These are phyloP conservation scores for Gossypioides kirkii DNA, from an alignment of 345 rosid species.

Conservation along the genomic window DNA sequence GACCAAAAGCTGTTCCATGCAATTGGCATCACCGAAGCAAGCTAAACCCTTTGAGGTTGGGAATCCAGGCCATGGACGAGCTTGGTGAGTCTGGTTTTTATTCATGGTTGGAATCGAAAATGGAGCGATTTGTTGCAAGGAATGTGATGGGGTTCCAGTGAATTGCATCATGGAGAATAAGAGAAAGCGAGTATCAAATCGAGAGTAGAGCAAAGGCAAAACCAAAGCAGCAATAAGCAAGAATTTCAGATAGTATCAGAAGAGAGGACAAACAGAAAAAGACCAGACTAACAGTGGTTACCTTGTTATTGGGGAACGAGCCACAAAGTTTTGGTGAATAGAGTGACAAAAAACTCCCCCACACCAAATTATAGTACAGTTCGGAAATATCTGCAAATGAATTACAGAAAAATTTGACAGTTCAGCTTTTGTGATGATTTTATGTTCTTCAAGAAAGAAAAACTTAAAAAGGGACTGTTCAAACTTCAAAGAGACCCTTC, in stretches of 20 bases:
- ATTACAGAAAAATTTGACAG: conserved; percentile 34
- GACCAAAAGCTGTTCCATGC: conserved; percentile 85
- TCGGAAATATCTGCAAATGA: conserved; percentile 35
- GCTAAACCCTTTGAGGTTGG: conserved; percentile 44
- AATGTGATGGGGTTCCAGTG: conserved; percentile 49
- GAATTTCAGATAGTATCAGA: conserved; percentile 25
- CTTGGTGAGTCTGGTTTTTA: conserved; percentile 38
- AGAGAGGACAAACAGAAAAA: conserved; percentile 42
- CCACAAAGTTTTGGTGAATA: conserved; percentile 26
- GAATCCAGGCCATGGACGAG: conserved; percentile 70
- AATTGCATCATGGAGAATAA: conserved; percentile 50
- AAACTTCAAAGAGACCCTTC: conserved; percentile 21
- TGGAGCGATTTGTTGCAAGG: conserved; percentile 29
- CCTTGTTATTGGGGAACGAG: conserved; percentile 54
- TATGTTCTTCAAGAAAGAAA: conserved; percentile 10
- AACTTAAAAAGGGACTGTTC: conserved; percentile 40
- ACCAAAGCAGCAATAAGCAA: background rate
- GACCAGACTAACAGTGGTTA: conserved; percentile 68
- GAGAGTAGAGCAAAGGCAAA: background rate
- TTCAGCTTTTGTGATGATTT: conserved; percentile 44
- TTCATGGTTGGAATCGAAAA: conserved; percentile 33
- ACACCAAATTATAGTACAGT: conserved; percentile 9
- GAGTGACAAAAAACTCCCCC: background rate
- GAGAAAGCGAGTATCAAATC: conserved; percentile 11
- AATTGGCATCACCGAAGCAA: conserved; percentile 62